Evolutionary conservation across 2,329 filamentous ascomycete genomes (phyloP).

Genomic region (Venturiaceae sp.): DNA sequence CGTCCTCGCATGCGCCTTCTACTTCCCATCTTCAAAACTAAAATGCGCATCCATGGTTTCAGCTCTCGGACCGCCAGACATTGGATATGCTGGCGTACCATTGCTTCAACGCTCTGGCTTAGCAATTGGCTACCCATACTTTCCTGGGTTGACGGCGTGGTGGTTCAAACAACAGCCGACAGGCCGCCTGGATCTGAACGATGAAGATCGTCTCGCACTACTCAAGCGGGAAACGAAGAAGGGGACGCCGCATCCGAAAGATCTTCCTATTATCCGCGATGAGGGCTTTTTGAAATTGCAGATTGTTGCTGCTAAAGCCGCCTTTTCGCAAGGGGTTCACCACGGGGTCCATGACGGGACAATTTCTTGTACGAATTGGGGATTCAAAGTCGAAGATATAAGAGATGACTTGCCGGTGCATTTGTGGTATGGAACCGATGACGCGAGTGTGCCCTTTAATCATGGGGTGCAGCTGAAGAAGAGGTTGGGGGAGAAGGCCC

Average conservation of each 20-base stretch:
- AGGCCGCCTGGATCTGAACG: constrained; percentile 21
- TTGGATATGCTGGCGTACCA: constrained; percentile 21
- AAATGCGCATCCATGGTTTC: constrained; percentile 18
- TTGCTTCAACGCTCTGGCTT: constrained; percentile 17
- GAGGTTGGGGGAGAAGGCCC: constrained; percentile 18
- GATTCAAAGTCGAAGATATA: constrained; percentile 26
- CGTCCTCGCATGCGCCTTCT: constrained; percentile 19
- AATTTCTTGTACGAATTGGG: constrained; percentile 18
- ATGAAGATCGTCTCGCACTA: constrained; percentile 20
- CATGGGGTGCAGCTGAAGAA: constrained; percentile 22
- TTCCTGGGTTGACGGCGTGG: constrained; percentile 12
- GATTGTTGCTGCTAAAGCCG: not conserved
- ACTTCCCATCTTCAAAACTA: constrained; percentile 15
- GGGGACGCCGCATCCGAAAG: constrained; percentile 13
- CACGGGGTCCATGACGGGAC: constrained; percentile 20
- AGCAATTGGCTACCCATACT: constrained; percentile 19
- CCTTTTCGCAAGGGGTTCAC: constrained; percentile 22
- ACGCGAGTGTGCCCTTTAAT: constrained; percentile 22
- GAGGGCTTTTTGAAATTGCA: constrained; percentile 11
- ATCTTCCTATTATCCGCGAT: constrained; percentile 16
- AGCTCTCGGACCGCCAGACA: constrained; percentile 24
- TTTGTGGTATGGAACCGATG: constrained; percentile 26
- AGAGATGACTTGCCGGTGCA: constrained; percentile 23
- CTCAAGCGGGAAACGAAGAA: constrained; percentile 10
- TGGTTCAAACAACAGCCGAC: constrained; percentile 17